phyloP scores from a whole-genome alignment of 495 filamentous ascomycete genomes.

The Penicillium ochrochloron region DNA sequence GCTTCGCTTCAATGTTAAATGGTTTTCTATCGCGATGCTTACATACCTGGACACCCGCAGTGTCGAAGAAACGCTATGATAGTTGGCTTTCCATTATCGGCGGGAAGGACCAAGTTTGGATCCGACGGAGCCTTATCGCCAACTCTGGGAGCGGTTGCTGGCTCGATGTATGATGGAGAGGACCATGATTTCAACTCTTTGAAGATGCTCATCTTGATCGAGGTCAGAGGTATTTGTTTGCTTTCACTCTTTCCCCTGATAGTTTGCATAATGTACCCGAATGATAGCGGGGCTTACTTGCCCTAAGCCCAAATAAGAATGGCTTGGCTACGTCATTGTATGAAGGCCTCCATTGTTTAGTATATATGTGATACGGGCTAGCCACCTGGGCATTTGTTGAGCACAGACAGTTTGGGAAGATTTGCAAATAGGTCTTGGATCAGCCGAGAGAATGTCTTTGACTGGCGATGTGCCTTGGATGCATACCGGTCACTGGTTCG shows the following conservation, averaged over 20 bases:
- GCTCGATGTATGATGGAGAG: background rate
- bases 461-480: too few relatives aligned
- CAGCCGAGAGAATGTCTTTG: too few relatives aligned
- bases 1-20: background rate
- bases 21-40: background rate
- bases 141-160: background rate
- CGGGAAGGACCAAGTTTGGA: background rate
- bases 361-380: too few relatives aligned
- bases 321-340: background rate
- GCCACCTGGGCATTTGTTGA: too few relatives aligned
- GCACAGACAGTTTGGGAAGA: too few relatives aligned
- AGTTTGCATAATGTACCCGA: background rate
- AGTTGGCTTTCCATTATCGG: background rate
- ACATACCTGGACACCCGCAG: constrained; percentile 1
- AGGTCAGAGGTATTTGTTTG: background rate
- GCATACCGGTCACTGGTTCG: too few relatives aligned
- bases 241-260: background rate
- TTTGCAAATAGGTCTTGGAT: too few relatives aligned
- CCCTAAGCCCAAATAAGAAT: background rate
- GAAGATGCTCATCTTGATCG: background rate
- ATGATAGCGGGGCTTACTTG: background rate
- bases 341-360: background rate
- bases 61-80: background rate
- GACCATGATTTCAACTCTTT: background rate
- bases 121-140: background rate